Evolutionary conservation across 371 early-diverging fungal genomes (phyloP).

Genomic region (Blastocladiella emersonii): DNA sequence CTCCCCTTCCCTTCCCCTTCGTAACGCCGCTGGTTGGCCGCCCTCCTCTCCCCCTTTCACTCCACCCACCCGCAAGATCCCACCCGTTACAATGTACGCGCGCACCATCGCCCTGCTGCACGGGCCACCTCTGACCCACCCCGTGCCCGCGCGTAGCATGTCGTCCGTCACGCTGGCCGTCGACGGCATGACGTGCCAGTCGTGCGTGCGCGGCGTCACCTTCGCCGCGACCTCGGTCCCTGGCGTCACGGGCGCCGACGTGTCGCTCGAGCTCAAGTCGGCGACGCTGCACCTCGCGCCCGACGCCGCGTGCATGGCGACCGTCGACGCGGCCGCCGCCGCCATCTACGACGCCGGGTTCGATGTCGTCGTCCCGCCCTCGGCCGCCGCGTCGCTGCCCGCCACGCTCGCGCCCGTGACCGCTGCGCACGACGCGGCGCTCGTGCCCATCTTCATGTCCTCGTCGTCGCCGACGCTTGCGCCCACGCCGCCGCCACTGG

Average conservation of each 20-base stretch:
- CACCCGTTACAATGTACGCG: too few relatives aligned
- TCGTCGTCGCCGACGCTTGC: too few relatives aligned
- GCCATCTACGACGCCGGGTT: conserved; percentile 53
- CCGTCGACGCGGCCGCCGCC: conserved; percentile 14
- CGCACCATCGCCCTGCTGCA: too few relatives aligned
- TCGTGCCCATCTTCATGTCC: too few relatives aligned
- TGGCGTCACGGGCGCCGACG: conserved; percentile 21
- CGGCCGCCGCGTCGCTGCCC: background rate
- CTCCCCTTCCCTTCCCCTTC: too few relatives aligned
- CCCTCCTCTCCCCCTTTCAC: too few relatives aligned
- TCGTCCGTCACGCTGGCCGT: conserved; percentile 11
- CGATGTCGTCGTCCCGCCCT: conserved; percentile 13
- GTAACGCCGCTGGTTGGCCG: too few relatives aligned
- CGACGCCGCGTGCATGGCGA: background rate
- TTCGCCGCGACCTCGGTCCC: conserved; percentile 15
- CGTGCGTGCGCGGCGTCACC: conserved; percentile 36
- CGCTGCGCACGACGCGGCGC: background rate
- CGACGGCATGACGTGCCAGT: conserved; percentile 47
- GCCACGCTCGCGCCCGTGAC: background rate
- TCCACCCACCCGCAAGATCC: too few relatives aligned
- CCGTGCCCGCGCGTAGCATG: too few relatives aligned
- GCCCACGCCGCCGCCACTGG: conserved; percentile 61
- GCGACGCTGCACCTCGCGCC: conserved; percentile 24
- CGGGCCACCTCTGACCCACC: too few relatives aligned
- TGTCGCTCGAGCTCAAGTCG: conserved; percentile 19